These are phyloP conservation scores for Solanum lignicaule DNA, from an alignment of 257 asterid genomes.

Conservation along the genomic window DNA sequence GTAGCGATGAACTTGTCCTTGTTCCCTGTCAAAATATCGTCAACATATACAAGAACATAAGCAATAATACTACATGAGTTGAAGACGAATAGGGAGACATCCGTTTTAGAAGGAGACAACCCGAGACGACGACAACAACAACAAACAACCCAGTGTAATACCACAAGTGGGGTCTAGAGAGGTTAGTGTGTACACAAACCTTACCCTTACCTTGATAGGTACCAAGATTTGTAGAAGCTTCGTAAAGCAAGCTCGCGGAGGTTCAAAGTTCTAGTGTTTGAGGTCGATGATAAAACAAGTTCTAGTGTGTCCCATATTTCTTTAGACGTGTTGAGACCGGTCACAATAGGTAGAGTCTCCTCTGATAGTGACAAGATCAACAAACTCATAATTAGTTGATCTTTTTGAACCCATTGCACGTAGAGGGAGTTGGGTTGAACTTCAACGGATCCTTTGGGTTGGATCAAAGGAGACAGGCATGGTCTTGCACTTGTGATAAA, in stretches of 20 bases:
- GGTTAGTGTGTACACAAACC: not conserved
- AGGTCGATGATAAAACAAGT: not conserved
- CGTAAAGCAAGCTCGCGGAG: not conserved
- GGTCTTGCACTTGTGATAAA: not conserved
- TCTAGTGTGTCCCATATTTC: not conserved
- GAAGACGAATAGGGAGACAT: not conserved
- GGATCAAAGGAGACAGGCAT: not conserved
- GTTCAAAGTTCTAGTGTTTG: not conserved
- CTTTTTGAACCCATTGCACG: not conserved
- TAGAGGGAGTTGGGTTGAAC: not conserved
- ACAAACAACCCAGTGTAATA: not conserved
- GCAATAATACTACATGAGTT: not conserved
- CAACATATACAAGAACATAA: not conserved
- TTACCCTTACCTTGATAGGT: not conserved
- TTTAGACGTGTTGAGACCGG: not conserved
- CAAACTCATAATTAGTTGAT: not conserved
- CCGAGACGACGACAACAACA: not conserved
- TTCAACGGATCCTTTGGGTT: not conserved
- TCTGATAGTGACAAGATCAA: not conserved
- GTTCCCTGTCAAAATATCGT: not conserved
- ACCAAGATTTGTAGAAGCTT: not conserved
- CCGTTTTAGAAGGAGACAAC: not conserved
- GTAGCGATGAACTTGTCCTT: not conserved
- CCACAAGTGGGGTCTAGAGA: not conserved
- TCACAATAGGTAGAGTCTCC: not conserved